Percentiles rank a stretch among this genome's conserved stretches.
These are phyloP conservation scores for Hypomontagnella monticulosa DNA, from an alignment of 495 filamentous ascomycete genomes.

Conservation along the genomic window DNA sequence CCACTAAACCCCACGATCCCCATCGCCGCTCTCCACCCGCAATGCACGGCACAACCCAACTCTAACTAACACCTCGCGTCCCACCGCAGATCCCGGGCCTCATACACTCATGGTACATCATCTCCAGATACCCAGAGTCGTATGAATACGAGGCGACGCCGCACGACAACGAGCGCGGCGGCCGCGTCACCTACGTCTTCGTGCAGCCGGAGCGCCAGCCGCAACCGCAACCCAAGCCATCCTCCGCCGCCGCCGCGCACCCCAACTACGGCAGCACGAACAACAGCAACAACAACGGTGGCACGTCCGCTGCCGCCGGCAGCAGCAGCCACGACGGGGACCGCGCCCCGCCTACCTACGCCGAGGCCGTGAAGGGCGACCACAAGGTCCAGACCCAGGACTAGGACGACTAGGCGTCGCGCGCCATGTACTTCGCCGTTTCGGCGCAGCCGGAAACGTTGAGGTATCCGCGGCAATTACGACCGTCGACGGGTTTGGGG, in stretches of 20 bases:
- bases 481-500: not conserved
- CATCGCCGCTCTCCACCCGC: not conserved
- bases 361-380: conserved; percentile 86
- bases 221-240: conserved; percentile 25
- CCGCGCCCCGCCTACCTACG: conserved; percentile 76
- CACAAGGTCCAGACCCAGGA: conserved; percentile 84
- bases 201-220: conserved; percentile 53
- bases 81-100: conserved; percentile 77
- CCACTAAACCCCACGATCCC: conserved; percentile 2
- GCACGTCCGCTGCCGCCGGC: conserved; percentile 38
- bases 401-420: conserved; percentile 48
- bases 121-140: conserved; percentile 84
- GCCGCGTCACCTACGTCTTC: conserved; percentile 75
- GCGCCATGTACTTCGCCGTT: not conserved
- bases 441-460: not conserved
- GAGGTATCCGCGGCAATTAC: not conserved
- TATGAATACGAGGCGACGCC: conserved; percentile 70
- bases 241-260: conserved; percentile 52
- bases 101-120: conserved; percentile 98
- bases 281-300: conserved; percentile 45
- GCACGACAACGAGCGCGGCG: conserved; percentile 62
- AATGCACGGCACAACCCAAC: not conserved
- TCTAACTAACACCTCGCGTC: conserved; percentile 18
- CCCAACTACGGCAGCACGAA: conserved; percentile 52
- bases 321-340: conserved; percentile 40